Base-by-base conservation (phyloP, 148 eudicot species). In the Heliosperma pusillum region DNA sequence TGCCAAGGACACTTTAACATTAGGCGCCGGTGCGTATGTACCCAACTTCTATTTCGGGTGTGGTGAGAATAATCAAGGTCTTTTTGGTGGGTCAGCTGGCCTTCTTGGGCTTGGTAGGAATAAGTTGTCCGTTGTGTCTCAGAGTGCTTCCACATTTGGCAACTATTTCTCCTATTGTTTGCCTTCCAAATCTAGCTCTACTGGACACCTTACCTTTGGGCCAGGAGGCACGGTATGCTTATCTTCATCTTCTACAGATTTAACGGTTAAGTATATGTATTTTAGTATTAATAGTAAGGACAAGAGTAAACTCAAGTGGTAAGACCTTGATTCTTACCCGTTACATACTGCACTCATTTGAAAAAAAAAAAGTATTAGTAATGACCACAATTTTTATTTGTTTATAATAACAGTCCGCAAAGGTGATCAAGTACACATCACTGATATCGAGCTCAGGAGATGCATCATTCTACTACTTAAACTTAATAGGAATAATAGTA, bases 11-110 rank as follows among this genome's bases (percentile, higher is more conserved):
- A 87, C 77, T 1, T 77, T 90, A 1, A 85, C 82, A 13, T 47
- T 90, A 29, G 70, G 91, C 3, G 9, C 81, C 15, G n/a, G 64
- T 1, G 87, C 87, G 1, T 73, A 72, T 1, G n/a, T 90, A n/a
- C 80, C 82, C 10, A 52, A 78, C 20, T 88, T 88, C 74, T 65
- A 74, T 12, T 90, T 85, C 25, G 95, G 93, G 0, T 89, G 96
- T 70, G 96, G 96, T n/a, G 82, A 89, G 68, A 76, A 87, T 72
- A 91, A 91, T 72, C 88, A 82, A 47, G 96, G 96, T 9, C 86
- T 90, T 36, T 91, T 89, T 29, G 80, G 88, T 12, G 83, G 83
- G 9, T 84, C 91, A 0, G 91, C 91, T 21, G 91, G 93, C 2
- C 73, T 89, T 25, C 7, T 89, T 4, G 93, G 91, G 42, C 87